Evolutionary conservation across 805 yeast species (phyloP).

Genomic region (Lipomyces lipofer): DNA sequence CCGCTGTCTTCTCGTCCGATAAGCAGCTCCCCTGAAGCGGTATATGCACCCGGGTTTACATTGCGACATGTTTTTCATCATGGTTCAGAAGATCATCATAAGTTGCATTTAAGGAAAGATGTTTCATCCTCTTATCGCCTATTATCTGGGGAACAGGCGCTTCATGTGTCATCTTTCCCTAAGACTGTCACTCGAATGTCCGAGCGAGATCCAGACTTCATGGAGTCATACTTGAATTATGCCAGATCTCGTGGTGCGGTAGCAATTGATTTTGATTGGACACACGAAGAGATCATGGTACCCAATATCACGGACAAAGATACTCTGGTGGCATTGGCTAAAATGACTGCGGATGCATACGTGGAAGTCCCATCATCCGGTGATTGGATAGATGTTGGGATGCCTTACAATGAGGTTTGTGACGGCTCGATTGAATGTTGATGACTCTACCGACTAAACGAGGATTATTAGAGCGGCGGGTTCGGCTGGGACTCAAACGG

Average conservation of each 20-base stretch:
- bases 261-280: slow-evolving; percentile 28
- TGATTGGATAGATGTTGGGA: slow-evolving; percentile 78
- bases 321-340: slow-evolving; percentile 73
- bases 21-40: background rate
- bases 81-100: slow-evolving; percentile 22
- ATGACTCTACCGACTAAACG: slow-evolving; percentile 1
- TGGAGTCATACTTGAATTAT: slow-evolving; percentile 64
- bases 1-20: slow-evolving; percentile 5
- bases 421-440: background rate
- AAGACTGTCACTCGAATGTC: slow-evolving; percentile 41
- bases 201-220: slow-evolving; percentile 56
- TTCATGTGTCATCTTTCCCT: slow-evolving; percentile 10
- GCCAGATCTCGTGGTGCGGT: slow-evolving; percentile 42
- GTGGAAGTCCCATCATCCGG: slow-evolving; percentile 73
- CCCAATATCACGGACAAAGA: slow-evolving; percentile 78
- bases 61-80: slow-evolving; percentile 30
- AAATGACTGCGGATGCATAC: slow-evolving; percentile 89
- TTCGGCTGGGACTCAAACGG: slow-evolving; percentile 91
- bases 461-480: slow-evolving; percentile 44
- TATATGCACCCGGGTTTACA: slow-evolving; percentile 26
- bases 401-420: slow-evolving; percentile 27
- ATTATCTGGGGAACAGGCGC: slow-evolving; percentile 1
- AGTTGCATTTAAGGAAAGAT: slow-evolving; percentile 25
- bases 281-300: slow-evolving; percentile 39
- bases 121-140: slow-evolving; percentile 15